Evolutionary conservation across 108 stramenopile genomes (phyloP).

Genomic region (Stephanodiscus minutulus): DNA sequence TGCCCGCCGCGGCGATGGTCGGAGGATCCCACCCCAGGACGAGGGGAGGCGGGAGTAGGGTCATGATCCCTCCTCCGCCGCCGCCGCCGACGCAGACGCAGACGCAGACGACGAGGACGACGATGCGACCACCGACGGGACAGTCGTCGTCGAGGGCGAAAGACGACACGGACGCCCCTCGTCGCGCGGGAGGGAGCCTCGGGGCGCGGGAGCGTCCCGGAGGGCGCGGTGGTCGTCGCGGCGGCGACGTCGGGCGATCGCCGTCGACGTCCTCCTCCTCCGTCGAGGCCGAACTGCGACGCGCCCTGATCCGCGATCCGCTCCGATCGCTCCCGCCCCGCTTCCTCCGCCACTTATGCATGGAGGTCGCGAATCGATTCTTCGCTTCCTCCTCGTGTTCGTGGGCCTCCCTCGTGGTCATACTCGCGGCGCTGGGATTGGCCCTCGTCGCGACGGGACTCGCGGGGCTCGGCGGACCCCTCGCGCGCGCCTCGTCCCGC

Average conservation of each 20-base stretch:
- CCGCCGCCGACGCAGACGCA: no score
- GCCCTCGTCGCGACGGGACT: constrained; percentile 5
- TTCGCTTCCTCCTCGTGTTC: constrained; percentile 9
- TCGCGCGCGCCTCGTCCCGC: neutral
- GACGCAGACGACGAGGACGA: no score
- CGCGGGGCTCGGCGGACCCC: neutral
- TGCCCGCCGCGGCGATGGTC: constrained; percentile 10
- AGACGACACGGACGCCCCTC: neutral
- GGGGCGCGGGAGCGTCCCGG: no score
- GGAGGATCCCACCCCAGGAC: neutral
- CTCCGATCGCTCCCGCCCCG: constrained; percentile 22
- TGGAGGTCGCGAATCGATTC: constrained; percentile 14
- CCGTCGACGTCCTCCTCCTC: neutral
- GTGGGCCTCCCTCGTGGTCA: neutral
- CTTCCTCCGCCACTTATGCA: constrained; percentile 29
- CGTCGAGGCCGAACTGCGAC: constrained; percentile 20
- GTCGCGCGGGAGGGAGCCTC: no score
- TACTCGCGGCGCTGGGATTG: constrained; percentile 17
- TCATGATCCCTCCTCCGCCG: no score
- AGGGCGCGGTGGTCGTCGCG: no score
- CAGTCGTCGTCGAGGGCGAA: no score
- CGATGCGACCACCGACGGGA: no score
- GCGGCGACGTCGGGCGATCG: neutral
- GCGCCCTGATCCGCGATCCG: constrained; percentile 30
- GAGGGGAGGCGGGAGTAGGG: no score